A percentile compares a stretch with the other conserved stretches of the same genome.
Evolutionary conservation across 129 eudicot genomes (phyloP).

Genomic region (Arctium lappa): DNA sequence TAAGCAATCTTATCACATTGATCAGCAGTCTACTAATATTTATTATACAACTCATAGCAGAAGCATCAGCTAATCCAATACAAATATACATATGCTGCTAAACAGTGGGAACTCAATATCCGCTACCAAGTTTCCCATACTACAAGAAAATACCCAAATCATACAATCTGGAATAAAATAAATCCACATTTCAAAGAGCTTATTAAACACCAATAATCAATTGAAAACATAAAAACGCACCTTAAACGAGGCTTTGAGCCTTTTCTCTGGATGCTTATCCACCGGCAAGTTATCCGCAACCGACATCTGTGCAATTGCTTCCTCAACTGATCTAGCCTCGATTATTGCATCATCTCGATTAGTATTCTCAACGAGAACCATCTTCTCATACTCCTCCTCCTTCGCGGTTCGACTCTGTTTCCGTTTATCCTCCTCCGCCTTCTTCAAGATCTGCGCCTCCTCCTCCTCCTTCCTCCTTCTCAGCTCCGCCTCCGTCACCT

Average conservation of each 20-base stretch:
- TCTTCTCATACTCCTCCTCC: constrained; percentile 89
- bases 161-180: not conserved
- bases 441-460: constrained; percentile 45
- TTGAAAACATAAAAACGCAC: constrained; percentile 22
- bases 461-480: constrained; percentile 71
- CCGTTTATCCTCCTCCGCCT: constrained; percentile 73
- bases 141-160: not conserved
- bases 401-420: constrained; percentile 60
- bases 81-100: not conserved
- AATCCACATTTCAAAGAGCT: not conserved
- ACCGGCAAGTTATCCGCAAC: constrained; percentile 54
- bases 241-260: constrained; percentile 90
- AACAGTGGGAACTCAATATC: not conserved
- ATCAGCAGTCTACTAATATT: not conserved
- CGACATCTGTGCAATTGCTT: constrained; percentile 75
- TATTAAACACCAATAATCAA: not conserved
- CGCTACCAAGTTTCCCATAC: not conserved
- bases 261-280: constrained; percentile 90
- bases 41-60: not conserved
- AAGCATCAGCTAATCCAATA: not conserved
- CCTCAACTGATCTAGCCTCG: constrained; percentile 82
- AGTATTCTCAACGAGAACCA: constrained; percentile 62
- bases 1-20: not conserved
- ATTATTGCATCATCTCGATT: constrained; percentile 75
- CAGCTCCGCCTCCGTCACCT: constrained; percentile 93